A percentile compares a stretch with the other conserved stretches of the same genome.
Evolutionary conservation across 192 early-diverging fungal species (phyloP).

Genomic region (Lobosporangium transversale): DNA sequence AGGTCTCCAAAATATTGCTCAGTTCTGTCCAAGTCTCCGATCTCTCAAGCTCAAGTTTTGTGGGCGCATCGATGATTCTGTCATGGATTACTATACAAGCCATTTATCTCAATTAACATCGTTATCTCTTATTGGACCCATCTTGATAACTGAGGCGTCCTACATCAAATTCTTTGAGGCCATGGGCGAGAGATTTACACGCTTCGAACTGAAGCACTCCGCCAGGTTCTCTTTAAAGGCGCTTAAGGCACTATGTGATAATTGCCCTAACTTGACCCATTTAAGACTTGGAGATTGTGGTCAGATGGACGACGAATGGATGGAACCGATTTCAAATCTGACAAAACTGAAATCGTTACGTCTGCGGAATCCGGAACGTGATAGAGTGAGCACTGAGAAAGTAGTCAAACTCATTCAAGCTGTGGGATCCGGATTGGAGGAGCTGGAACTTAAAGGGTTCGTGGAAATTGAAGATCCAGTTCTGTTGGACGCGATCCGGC

Average conservation of each 20-base stretch:
- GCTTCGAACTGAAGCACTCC: constrained; percentile 68
- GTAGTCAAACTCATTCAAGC: constrained; percentile 56
- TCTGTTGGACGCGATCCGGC: constrained; percentile 63
- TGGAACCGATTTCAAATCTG: constrained; percentile 52
- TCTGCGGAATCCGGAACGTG: constrained; percentile 54
- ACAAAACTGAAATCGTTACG: constrained; percentile 52
- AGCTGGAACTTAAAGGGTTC: constrained; percentile 65
- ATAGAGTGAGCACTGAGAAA: constrained; percentile 54
- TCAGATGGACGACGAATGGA: constrained; percentile 58
- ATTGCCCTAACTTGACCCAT: constrained; percentile 54
- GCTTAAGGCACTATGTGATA: constrained; percentile 57
- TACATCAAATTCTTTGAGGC: constrained; percentile 70
- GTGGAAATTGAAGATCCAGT: constrained; percentile 58
- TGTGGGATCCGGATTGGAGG: constrained; percentile 58
- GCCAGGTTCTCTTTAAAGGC: constrained; percentile 62
- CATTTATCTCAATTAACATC: constrained; percentile 59
- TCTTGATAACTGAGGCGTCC: constrained; percentile 67
- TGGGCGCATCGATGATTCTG: constrained; percentile 70
- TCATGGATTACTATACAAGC: constrained; percentile 53
- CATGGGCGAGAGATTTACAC: constrained; percentile 61
- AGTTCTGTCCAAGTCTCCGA: constrained; percentile 70
- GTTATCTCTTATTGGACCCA: constrained; percentile 75
- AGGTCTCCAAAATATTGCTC: constrained; percentile 67
- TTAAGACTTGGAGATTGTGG: constrained; percentile 61
- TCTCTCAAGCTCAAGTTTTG: constrained; percentile 76